Conservation (phyloP, 2,329 filamentous ascomycete genomes). For the Camptophora hylomeconis region DNA sequence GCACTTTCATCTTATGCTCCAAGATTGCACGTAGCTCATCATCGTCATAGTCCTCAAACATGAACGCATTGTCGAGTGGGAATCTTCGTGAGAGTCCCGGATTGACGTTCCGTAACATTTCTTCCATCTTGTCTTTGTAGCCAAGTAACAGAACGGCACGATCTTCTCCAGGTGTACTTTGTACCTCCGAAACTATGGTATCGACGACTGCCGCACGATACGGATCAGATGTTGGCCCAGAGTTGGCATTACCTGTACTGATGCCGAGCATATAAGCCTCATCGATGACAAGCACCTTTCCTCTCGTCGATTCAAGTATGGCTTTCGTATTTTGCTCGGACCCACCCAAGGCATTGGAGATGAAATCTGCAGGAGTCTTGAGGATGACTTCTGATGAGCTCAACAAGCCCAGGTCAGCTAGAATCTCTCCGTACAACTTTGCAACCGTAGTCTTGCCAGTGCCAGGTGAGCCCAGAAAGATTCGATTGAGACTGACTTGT, state of each 20-base stretch:
- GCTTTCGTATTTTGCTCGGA: conserved; percentile 62
- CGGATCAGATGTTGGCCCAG: conserved; percentile 23
- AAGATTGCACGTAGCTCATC: conserved; percentile 47
- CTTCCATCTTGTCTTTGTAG: conserved; percentile 55
- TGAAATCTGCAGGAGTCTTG: conserved; percentile 63
- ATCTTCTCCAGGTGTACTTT: conserved; percentile 57
- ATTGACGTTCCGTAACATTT: conserved; percentile 26
- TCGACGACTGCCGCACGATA: conserved; percentile 57
- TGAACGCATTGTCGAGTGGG: conserved; percentile 48
- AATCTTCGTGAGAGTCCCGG: conserved; percentile 57
- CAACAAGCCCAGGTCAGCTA: conserved; percentile 54
- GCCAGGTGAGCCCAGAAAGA: conserved; percentile 60
- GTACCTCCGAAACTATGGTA: conserved; percentile 61
- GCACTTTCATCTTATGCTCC: conserved; percentile 46
- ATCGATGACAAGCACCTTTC: conserved; percentile 69
- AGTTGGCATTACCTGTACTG: conserved; percentile 20
- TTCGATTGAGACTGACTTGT: conserved; percentile 50
- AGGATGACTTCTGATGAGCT: conserved; percentile 59
- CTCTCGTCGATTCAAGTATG: conserved; percentile 51
- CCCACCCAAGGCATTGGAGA: conserved; percentile 48
- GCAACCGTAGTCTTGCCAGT: conserved; percentile 68
- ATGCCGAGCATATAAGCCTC: conserved; percentile 59
- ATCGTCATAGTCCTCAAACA: conserved; percentile 55
- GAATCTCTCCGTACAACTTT: conserved; percentile 56
- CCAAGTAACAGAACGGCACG: conserved; percentile 60